Evolutionary conservation across 148 eudicot species (phyloP), one percentile per base, ranked within the genome.

Genomic region (Chenopodium formosanum): DNA sequence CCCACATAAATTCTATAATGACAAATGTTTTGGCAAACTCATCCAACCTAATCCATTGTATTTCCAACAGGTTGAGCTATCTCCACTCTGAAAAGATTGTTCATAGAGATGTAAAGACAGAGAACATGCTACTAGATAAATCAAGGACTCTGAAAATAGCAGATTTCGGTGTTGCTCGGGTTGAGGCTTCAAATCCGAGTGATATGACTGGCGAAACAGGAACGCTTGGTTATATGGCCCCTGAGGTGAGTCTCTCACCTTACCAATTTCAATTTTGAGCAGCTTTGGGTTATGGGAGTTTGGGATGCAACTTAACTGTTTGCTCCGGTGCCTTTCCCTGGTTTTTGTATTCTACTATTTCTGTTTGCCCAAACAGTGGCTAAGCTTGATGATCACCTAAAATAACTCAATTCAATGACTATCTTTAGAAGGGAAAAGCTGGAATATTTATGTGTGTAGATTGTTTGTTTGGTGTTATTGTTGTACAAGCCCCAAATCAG

Each of bases 191-290:
- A 68, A 95, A 95, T 82, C 98, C 98, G 56, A 87, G 91, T 82
- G 98, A 95, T 86, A 95, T 95, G 98, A 95, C 98, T 8, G 98
- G 98, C 34, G 98, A 95, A 87, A 95, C 98, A 2, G 98, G 98
- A 78, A 95, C 98, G 48, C 97, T 95, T 79, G 98, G 98, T 71
- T 95, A 95, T 83, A 95, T 95, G 98, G 98, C 98, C 78, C 98
- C 98, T 69, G 98, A 95, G 97, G 98, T 92, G 86, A 72, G 79
- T 22, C 23, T 32, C 76, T 67, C 4, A 7, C 69, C 47, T 63
- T 76, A n/a, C 68, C 16, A 56, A 14, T 70, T 50, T 8, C 44
- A 65, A 60, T 52, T 65, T 52, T 63, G 62, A 74, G 31, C 9
- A 3, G 29, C 23, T 32, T 40, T 40, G 44, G 44, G 44, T 40